phyloP scores from a whole-genome alignment of 805 yeast species.

The Metschnikowia drakensbergensis region DNA sequence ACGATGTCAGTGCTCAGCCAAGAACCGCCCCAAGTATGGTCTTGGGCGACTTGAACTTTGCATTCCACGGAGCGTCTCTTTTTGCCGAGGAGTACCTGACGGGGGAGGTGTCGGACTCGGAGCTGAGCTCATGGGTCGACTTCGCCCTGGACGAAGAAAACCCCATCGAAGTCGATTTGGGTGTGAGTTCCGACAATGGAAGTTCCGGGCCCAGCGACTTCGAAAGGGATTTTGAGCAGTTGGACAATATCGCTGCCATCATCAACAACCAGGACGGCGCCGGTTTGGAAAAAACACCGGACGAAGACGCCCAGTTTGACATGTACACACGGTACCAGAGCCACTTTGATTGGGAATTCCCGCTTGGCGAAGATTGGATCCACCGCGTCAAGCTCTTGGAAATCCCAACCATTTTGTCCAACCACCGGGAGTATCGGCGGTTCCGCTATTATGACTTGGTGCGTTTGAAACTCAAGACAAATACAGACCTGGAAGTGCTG shows the following conservation, averaged over 20 bases:
- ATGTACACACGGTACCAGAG: slow-evolving; percentile 1
- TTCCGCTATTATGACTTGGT: slow-evolving; percentile 14
- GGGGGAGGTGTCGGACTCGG: background rate
- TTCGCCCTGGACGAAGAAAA: background rate
- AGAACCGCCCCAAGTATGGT: background rate
- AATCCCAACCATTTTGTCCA: slow-evolving; percentile 1
- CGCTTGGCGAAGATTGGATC: slow-evolving; percentile 2
- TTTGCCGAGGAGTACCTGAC: background rate
- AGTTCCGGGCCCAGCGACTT: background rate
- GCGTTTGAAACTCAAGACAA: slow-evolving; percentile 2
- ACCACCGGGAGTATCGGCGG: slow-evolving; percentile 11
- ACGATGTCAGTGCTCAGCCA: background rate
- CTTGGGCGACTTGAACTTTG: background rate
- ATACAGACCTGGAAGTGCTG: background rate
- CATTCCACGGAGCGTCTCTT: background rate
- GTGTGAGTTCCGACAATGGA: background rate
- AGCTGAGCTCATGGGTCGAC: background rate
- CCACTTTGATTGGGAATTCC: slow-evolving; percentile 1
- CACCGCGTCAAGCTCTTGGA: slow-evolving; percentile 1
- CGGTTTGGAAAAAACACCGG: background rate
- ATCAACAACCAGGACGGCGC: background rate
- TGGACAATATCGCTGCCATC: background rate
- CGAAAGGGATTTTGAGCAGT: background rate
- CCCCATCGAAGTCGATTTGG: background rate
- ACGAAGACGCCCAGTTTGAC: background rate